phyloP scores from a whole-genome alignment of 2,329 filamentous ascomycete genomes.

The Beauveria brongniartii region DNA sequence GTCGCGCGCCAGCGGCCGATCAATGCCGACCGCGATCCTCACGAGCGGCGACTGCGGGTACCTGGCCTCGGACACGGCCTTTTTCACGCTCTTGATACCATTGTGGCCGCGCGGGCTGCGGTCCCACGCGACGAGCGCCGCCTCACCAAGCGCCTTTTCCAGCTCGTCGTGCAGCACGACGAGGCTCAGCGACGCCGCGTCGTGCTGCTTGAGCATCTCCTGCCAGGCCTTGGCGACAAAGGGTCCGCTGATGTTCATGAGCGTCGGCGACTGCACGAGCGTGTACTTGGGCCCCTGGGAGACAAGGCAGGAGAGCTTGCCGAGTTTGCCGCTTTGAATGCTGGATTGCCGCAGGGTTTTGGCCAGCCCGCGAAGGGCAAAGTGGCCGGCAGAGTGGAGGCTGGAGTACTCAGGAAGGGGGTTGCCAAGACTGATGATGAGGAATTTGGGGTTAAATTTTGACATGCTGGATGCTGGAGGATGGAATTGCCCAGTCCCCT shows the following conservation, averaged over 20 bases:
- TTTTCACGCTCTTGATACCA: conserved; percentile 60
- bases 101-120: conserved; percentile 65
- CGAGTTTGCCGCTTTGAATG: conserved; percentile 40
- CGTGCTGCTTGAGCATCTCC: conserved; percentile 37
- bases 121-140: conserved; percentile 56
- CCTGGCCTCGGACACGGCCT: conserved; percentile 34
- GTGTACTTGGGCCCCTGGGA: conserved; percentile 47
- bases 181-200: conserved; percentile 36
- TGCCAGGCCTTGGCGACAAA: conserved; percentile 61
- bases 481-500: not conserved
- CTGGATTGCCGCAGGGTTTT: conserved; percentile 35
- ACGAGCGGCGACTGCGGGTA: conserved; percentile 37
- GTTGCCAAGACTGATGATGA: conserved; percentile 85
- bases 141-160: conserved; percentile 60
- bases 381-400: conserved; percentile 82
- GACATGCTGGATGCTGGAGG: conserved; percentile 21
- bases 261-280: conserved; percentile 63
- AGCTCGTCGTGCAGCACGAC: conserved; percentile 87
- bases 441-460: conserved; percentile 44
- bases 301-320: conserved; percentile 43
- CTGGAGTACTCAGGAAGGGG: conserved; percentile 66
- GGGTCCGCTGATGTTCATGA: conserved; percentile 80
- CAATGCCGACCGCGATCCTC: conserved; percentile 77
- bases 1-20: conserved; percentile 65
- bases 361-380: conserved; percentile 57